Evolutionary conservation across 345 rosid genomes (phyloP), one percentile per base, ranked within the genome.

Genomic region (Garcia nutans): DNA sequence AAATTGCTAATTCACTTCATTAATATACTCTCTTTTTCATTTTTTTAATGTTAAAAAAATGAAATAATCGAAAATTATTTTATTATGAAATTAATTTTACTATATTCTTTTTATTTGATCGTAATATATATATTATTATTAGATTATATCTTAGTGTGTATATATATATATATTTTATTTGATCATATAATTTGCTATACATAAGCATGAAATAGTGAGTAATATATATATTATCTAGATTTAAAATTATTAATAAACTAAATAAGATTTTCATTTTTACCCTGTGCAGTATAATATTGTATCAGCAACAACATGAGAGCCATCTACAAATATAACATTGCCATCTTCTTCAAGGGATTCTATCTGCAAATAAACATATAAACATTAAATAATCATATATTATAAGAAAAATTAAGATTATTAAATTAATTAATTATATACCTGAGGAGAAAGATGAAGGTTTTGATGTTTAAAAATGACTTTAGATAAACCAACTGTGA

Each of bases 241-340:
- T 28, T 13, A 0, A 63, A 28, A 26, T 63, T 28, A 22, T 63
- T 22, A 28, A 63, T 16, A 23, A 11, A 26, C n/a, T 41, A 42
- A 9, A 1, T 66, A 3, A 72, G 45, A 22, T 54, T 24, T 24
- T 65, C 8, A 52, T 22, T 22, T 47, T 85, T 91, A 95, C 99
- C 99, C 97, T 16, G 97, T 92, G 92, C 99, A 95, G 69, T 92
- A 90, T 41, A 95, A 45, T 74, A 92, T 88, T 5, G 97, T 85
- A 71, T 95, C 91, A 3, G 97, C 93, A 17, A 82, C 70, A 68
- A 90, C 80, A 76, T 81, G 87, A 28, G 90, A 80, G 13, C 97
- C 96, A 70, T 95, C 92, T 2, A 76, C 83, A 63, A 95, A 95
- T 26, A 33, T 11, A 64, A 91, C 90, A 24, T 74, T 77, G 41